Base-by-base conservation (phyloP, 2,329 filamentous ascomycete species). In the Aureobasidium pullulans region DNA sequence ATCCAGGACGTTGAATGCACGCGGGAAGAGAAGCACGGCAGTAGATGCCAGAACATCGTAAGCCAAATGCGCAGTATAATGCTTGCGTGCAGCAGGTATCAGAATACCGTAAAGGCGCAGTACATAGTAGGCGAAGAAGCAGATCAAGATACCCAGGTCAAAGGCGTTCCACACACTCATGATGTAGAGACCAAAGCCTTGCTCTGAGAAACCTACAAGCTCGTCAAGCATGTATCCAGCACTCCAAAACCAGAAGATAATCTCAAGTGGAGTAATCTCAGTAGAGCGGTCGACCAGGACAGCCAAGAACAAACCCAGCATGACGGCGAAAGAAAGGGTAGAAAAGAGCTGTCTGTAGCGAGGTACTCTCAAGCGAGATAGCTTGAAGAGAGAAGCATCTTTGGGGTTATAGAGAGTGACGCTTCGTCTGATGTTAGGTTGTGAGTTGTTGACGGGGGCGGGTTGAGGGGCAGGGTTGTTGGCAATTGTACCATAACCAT, bases 81-180 rank as follows among this genome's bases (percentile, higher is more conserved):
- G 81, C 49, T 80, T 82, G 57, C 77, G 77, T 23, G 86, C 82
- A 64, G 92, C 88, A 1, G 90, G 84, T 65, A 96, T 79, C 61
- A 96, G 85, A 54, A 96, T 87, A 19, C 91, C 90, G 68, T 95
- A 96, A 13, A 94, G 81, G 59, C 93, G 85, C 76, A 96, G 85
- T 67, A 88, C 89, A 71, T 96, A 96, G 76, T 96, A 96, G 59
- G 89, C 82, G 67, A 95, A 85, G 66, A 96, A 84, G 62, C 96
- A 78, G 28, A 96, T 76, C 56, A 96, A 76, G 57, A 96, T 96
- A 8, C 92, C 92, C 39, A 96, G 78, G 69, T 96, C 93, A 72
- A 96, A 96, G 39, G 92, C 84, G 72, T 96, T 96, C 93, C 93
- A 96, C 72, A 96, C 94, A 71, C 90, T 96, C 85, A 96, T 93